These are phyloP conservation scores for Starmerella floricola DNA, from an alignment of 805 yeast species.

Conservation along the genomic window DNA sequence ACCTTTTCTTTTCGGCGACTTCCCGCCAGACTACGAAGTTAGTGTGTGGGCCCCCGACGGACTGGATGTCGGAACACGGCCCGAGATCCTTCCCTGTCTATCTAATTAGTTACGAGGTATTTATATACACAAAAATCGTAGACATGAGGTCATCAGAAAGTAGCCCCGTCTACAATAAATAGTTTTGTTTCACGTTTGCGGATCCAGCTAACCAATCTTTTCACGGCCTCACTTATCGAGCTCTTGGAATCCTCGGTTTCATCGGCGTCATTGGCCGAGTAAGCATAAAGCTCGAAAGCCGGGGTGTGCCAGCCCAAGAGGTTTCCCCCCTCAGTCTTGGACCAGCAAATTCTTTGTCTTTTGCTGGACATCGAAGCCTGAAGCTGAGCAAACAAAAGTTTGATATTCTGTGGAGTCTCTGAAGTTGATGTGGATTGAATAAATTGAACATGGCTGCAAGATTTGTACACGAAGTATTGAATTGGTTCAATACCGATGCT, in stretches of 20 bases:
- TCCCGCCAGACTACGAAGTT: constrained; percentile 23
- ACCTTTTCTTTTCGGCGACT: constrained; percentile 25
- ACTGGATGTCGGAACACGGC: constrained; percentile 22
- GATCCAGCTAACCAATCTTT: constrained; percentile 64
- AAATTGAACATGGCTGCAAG: constrained; percentile 55
- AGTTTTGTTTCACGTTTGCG: constrained; percentile 54
- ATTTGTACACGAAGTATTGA: constrained; percentile 71
- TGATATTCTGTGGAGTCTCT: background rate
- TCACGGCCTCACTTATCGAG: constrained; percentile 48
- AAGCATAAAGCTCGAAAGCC: constrained; percentile 48
- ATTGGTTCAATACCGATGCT: constrained; percentile 44
- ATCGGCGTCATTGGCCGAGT: constrained; percentile 33
- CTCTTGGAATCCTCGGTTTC: constrained; percentile 35
- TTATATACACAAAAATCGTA: too few species aligned
- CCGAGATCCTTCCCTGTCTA: constrained; percentile 20
- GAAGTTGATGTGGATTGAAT: constrained; percentile 29
- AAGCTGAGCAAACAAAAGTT: constrained; percentile 25
- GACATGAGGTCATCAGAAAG: constrained; percentile 34
- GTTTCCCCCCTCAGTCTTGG: constrained; percentile 18
- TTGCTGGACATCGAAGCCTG: constrained; percentile 29
- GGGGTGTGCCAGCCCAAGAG: constrained; percentile 45
- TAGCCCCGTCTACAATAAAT: constrained; percentile 64
- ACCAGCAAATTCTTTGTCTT: constrained; percentile 24
- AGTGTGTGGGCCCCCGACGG: constrained; percentile 23
- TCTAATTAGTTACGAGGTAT: too few species aligned